A percentile compares a stretch with the other conserved stretches of the same genome.
Evolutionary conservation across 371 early-diverging fungal species (phyloP).

Genomic region (Mortierella polycephala): DNA sequence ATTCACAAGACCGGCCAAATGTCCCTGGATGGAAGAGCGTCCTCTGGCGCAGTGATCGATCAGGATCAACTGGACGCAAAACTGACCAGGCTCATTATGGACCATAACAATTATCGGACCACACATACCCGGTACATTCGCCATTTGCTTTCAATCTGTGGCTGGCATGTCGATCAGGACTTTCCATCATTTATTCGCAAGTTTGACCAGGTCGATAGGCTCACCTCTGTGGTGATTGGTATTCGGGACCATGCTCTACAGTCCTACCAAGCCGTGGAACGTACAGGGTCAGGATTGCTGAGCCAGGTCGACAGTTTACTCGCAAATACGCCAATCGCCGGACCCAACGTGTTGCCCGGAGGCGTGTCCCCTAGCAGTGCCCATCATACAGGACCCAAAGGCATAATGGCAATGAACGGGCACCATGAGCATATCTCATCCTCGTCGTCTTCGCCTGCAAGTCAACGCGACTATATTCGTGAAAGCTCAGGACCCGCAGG

Average conservation of each 20-base stretch:
- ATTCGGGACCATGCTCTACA: conserved; percentile 36
- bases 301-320: conserved; percentile 39
- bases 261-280: conserved; percentile 41
- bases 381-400: conserved; percentile 3
- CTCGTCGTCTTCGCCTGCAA: not conserved
- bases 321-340: conserved; percentile 22
- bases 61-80: conserved; percentile 45
- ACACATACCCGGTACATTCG: conserved; percentile 39
- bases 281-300: conserved; percentile 21
- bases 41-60: conserved; percentile 30
- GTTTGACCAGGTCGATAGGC: conserved; percentile 35
- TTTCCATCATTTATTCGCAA: conserved; percentile 30
- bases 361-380: conserved; percentile 16
- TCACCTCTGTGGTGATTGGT: conserved; percentile 20
- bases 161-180: conserved; percentile 42
- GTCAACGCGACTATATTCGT: not conserved
- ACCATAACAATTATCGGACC: conserved; percentile 39
- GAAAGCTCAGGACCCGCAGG: no score
- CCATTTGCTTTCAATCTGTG: conserved; percentile 25
- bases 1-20: not conserved
- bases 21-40: conserved; percentile 22
- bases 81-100: conserved; percentile 31
- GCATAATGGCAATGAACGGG: not conserved
- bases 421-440: conserved; percentile 8
- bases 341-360: conserved; percentile 16